Conservation (phyloP, 768 basidiomycete species). For the Tulasnella sp. region DNA sequence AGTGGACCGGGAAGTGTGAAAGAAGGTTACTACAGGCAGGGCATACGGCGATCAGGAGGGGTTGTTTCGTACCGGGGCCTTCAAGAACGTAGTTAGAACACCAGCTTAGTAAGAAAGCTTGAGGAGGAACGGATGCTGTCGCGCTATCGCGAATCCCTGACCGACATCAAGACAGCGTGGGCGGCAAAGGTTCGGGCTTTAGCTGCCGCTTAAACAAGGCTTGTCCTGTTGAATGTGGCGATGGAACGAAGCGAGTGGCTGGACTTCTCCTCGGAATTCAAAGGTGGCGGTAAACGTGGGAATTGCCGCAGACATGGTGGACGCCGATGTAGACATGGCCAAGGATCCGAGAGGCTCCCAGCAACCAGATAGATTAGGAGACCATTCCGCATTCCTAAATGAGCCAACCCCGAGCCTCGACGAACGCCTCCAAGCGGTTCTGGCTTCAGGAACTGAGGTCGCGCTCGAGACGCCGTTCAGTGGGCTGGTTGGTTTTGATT, state of each 20-base stretch:
- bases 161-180: constrained; percentile 50
- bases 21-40: not conserved
- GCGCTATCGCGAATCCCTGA: constrained; percentile 15
- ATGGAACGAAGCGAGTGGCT: constrained; percentile 49
- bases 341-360: not conserved
- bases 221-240: constrained; percentile 54
- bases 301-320: not conserved
- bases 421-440: not conserved
- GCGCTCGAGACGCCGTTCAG: not conserved
- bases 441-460: not conserved
- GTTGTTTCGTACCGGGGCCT: too few relatives aligned
- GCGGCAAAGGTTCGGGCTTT: constrained; percentile 64
- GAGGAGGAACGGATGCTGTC: constrained; percentile 46
- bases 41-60: not conserved
- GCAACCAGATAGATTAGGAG: not conserved
- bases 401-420: not conserved
- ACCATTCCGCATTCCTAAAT: not conserved
- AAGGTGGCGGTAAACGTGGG: constrained; percentile 39
- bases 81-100: too few relatives aligned
- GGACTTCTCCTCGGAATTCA: constrained; percentile 36
- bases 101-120: not conserved
- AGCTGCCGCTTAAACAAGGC: constrained; percentile 48
- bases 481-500: not conserved
- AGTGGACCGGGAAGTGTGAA: not conserved
- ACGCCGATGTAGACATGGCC: not conserved